A percentile compares a stretch with the other conserved stretches of the same genome.
phyloP scores from a whole-genome alignment of 345 rosid species.

The Salix udensis region DNA sequence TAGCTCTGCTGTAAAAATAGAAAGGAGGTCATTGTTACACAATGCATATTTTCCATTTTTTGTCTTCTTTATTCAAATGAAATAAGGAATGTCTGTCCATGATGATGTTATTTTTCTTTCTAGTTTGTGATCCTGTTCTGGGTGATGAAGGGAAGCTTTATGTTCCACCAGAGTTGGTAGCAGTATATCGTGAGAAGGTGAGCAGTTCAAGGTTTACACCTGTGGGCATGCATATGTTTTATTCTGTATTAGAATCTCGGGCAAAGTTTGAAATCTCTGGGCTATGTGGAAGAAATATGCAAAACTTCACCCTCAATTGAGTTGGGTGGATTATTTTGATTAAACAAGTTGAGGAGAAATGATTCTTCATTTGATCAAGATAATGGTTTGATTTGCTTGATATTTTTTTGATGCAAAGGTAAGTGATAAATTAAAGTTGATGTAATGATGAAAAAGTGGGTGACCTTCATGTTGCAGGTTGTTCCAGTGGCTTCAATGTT shows the following conservation, averaged over 20 bases:
- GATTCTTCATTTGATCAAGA: background rate
- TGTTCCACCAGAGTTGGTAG: constrained; percentile 76
- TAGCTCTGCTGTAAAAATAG: background rate
- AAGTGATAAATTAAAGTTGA: background rate
- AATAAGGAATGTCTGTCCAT: constrained; percentile 11
- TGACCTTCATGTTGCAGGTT: constrained; percentile 51
- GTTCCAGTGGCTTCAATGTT: constrained; percentile 97
- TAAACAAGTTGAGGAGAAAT: background rate
- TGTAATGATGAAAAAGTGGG: constrained; percentile 3
- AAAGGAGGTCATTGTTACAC: background rate
- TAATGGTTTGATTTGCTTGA: background rate
- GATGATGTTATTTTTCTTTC: constrained; percentile 18
- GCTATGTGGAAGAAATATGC: too few species aligned
- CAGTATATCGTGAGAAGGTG: constrained; percentile 89
- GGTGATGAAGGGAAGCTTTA: constrained; percentile 99
- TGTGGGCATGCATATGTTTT: background rate
- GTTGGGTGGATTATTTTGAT: background rate
- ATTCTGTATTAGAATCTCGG: background rate
- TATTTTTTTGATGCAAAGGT: background rate
- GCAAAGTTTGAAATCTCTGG: too few species aligned
- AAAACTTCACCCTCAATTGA: background rate
- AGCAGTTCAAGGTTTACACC: constrained; percentile 12
- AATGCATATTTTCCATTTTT: background rate
- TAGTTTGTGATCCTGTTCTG: constrained; percentile 99
- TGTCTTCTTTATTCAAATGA: background rate